Base-by-base conservation (phyloP, 768 basidiomycete genomes). In the Astraeus odoratus region DNA sequence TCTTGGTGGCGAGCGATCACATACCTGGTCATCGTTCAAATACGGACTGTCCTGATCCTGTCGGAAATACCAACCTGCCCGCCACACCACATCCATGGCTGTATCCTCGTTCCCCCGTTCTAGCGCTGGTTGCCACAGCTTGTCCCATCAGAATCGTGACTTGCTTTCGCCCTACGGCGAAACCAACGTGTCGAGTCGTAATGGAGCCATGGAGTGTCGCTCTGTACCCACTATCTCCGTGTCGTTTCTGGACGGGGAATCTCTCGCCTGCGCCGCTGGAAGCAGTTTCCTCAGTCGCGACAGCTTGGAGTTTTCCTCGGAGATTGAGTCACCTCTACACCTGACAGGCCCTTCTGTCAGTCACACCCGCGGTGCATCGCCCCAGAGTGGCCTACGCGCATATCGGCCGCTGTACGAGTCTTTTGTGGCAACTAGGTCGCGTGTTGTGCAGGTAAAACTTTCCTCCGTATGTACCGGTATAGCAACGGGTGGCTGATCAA, bases 351-450 rank as follows among this genome's bases (percentile, higher is more conserved):
- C 24, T 27, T 16, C 39, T 12, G 24, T 7, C 8, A 35, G 33
- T 35, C 6, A n/a, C 6, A n/a, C 8, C 37, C 39, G 9, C 44
- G 22, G 36, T 36, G 15, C 37, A 26, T 19, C 13, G 6, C 31
- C 24, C 23, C 51, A 13, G 30, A 39, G 18, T 18, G 37, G 19
- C 22, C 44, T 3, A 20, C 40, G 0, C 46, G 37, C 8, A 45
- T 50, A 33, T 44, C 39, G 44, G 26, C 55, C 25, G 49, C 64
- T 48, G n/a, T 53, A 51, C 20, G 63, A 70, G 15, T 66, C 71
- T 5, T 81, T 81, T 52, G 53, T 75, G 20, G 56, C 66, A 26
- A 73, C 76, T 36, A 69, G 70, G 33, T 80, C 78, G 25, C 73
- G 78, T 46, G 75, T 72, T n/a, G 67, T 79, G 22, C 70, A 68